Conservation (phyloP, 352 stramenopile species). For the Pythium coloratum region DNA sequence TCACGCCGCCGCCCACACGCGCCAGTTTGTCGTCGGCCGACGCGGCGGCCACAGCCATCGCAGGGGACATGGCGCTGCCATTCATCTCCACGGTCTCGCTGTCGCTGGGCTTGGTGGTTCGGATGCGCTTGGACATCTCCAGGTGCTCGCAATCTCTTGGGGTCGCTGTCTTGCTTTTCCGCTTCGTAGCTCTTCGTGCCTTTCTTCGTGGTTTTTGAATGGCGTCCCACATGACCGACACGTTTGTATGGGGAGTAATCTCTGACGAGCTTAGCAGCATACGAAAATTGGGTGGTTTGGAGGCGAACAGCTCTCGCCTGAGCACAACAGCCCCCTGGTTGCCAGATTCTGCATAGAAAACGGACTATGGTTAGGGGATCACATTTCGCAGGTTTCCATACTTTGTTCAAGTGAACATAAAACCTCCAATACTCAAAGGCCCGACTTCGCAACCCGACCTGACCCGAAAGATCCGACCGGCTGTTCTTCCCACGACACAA, state of each 20-base stretch:
- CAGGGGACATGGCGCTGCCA: conserved; percentile 44
- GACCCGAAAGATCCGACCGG: conserved; percentile 19
- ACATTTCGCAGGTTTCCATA: conserved; percentile 19
- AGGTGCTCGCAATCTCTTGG: neutral
- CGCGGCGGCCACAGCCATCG: conserved; percentile 51
- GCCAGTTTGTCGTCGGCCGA: conserved; percentile 6
- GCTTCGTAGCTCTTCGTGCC: conserved; percentile 7
- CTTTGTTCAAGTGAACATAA: conserved; percentile 23
- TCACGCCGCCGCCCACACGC: neutral
- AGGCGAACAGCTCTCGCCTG: conserved; percentile 11
- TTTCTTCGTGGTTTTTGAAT: conserved; percentile 26
- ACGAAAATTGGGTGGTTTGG: conserved; percentile 6
- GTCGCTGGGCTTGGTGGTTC: conserved; percentile 32
- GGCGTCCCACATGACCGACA: conserved; percentile 25
- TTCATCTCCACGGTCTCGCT: conserved; percentile 12
- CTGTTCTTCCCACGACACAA: conserved; percentile 7
- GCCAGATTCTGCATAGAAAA: conserved; percentile 25
- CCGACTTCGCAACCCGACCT: conserved; percentile 21
- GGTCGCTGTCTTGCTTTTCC: neutral
- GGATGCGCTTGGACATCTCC: conserved; percentile 69
- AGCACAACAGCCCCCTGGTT: conserved; percentile 15
- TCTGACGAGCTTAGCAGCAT: conserved; percentile 19
- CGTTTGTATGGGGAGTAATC: conserved; percentile 18
- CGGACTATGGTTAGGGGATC: conserved; percentile 22
- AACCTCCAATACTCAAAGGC: conserved; percentile 23